These are phyloP conservation scores for Flaveria trinervia DNA, from an alignment of 129 eudicot species.

Conservation along the genomic window DNA sequence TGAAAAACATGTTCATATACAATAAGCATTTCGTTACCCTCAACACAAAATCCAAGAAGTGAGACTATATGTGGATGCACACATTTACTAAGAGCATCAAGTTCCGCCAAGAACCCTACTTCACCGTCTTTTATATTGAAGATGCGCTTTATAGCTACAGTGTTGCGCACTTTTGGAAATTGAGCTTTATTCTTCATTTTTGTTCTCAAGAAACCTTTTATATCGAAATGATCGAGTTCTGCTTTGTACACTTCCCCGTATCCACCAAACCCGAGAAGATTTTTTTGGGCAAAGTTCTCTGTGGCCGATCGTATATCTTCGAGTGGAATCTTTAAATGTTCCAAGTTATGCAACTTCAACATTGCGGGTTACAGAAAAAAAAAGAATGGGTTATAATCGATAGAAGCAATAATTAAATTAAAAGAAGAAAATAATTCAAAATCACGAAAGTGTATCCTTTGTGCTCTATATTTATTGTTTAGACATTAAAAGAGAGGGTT, in stretches of 20 bases:
- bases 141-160: constrained; percentile 8
- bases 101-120: background rate
- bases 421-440: too few species aligned
- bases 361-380: too few species aligned
- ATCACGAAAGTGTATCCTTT: too few species aligned
- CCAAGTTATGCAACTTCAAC: background rate
- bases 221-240: background rate
- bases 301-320: background rate
- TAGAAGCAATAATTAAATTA: too few species aligned
- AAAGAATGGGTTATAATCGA: too few species aligned
- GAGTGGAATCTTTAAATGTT: background rate
- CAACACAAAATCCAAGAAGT: constrained; percentile 11
- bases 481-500: too few species aligned
- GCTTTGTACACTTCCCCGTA: constrained; percentile 9
- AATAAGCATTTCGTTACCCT: background rate
- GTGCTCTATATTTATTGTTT: too few species aligned
- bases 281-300: background rate
- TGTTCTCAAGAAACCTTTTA: background rate
- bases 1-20: background rate
- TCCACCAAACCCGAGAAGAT: background rate
- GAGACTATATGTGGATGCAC: background rate
- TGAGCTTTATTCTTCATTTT: background rate
- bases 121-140: background rate
- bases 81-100: background rate
- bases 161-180: background rate